These are phyloP conservation scores for Dendrobium officinale DNA, from an alignment of 106 monocot species.

Conservation along the genomic window DNA sequence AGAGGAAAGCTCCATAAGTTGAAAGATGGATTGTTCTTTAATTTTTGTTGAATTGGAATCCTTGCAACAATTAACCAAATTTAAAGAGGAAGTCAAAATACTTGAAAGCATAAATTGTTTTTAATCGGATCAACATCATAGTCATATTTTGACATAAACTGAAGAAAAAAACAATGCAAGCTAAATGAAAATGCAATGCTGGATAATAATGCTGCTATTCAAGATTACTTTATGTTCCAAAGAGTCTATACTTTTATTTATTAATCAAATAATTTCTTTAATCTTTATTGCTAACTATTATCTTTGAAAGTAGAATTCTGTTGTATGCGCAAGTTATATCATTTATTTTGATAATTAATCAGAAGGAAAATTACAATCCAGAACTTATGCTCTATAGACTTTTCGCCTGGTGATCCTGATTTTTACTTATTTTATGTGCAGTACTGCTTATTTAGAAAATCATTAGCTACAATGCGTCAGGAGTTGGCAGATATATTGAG, in stretches of 20 bases:
- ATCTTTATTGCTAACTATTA: too few species aligned
- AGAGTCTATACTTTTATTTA: too few species aligned
- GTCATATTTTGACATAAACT: background rate
- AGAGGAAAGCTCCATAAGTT: background rate
- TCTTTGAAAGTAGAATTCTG: too few species aligned
- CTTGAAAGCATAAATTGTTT: background rate
- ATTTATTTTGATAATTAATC: too few species aligned
- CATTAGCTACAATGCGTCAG: constrained; percentile 25
- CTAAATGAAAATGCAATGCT: too few species aligned
- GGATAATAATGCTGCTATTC: too few species aligned
- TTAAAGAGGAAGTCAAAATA: background rate
- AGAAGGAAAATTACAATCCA: background rate
- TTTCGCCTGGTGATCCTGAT: background rate
- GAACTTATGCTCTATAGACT: background rate
- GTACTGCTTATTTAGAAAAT: constrained; percentile 56
- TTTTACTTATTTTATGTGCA: constrained; percentile 14
- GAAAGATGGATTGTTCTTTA: background rate
- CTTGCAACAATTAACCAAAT: background rate
- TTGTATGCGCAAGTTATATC: too few species aligned
- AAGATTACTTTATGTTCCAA: too few species aligned
- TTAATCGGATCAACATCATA: background rate
- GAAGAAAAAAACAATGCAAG: too few species aligned
- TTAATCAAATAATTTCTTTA: too few species aligned
- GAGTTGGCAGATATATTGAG: constrained; percentile 50
- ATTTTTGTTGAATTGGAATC: background rate